Base-by-base conservation (phyloP, 805 yeast genomes). In the Suhomyces canberraensis region DNA sequence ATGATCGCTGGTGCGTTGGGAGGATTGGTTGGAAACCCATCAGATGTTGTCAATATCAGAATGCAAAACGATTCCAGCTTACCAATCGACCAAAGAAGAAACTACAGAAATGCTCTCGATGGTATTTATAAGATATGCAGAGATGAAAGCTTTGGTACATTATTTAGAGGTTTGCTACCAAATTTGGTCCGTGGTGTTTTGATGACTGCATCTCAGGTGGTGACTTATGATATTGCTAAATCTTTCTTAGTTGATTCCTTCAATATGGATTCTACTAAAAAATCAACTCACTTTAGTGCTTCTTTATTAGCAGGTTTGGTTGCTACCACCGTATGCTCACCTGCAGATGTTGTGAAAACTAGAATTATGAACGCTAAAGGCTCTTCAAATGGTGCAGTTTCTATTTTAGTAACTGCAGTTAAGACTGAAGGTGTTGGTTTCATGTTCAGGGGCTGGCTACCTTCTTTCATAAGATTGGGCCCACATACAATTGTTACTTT, bases 161-260 rank as follows among this genome's bases (percentile, higher is more conserved):
- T 84, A 36, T 79, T 83, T 52, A 70, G 90, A 43, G 96, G 96
- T 1, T 68, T 84, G 39, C 74, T 72, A 8, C 95, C 96, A 13
- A 87, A 87, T 54, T 70, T 85, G 46, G 73, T 79, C 2, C 74
- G 96, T 55, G 95, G 95, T 24, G 76, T 86, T 7, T 67, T 87
- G 38, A 87, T 87, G 96, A 87, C 95, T 0, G 90, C 95, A 0
- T 81, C 91, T 3, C 96, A 87, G 56, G 93, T 86, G 37, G 96
- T 86, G 4, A 82, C 95, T 0, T 87, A 87, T 52, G 96, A 87
- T 56, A 69, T 81, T 24, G 80, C 85, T 19, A 87, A 87, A 57
- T 60, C 65, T 11, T 43, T 78, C 29, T 63, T 87, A 37, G 84
- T 85, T 13, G 61, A 66, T 3, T 47, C 53, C 4, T 37, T 77